phyloP scores from a whole-genome alignment of 1,284 basidiomycete genomes.

The Ceraceosorus bombacis region DNA sequence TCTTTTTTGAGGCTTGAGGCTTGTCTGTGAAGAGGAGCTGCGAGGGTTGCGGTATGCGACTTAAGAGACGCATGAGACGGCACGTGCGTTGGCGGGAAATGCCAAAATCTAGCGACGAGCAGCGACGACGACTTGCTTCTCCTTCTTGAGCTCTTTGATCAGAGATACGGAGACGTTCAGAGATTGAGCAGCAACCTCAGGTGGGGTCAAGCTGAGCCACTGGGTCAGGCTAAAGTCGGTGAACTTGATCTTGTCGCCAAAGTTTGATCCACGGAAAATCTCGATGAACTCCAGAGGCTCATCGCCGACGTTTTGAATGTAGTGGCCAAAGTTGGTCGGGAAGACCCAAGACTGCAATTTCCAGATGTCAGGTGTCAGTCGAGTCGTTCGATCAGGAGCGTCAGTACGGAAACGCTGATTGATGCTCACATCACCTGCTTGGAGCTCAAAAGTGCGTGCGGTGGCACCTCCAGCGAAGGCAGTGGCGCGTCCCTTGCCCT shows the following conservation, averaged over 20 bases:
- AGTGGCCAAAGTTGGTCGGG: constrained; percentile 52
- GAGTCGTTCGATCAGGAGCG: too few relatives aligned
- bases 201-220: constrained; percentile 21
- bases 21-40: too few relatives aligned
- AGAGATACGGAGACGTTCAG: constrained; percentile 10
- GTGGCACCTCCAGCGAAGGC: constrained; percentile 48
- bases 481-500: constrained; percentile 15
- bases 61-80: too few relatives aligned
- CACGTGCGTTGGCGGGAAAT: too few relatives aligned
- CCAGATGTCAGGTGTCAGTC: too few relatives aligned
- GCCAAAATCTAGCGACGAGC: too few relatives aligned
- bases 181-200: constrained; percentile 11
- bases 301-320: constrained; percentile 65
- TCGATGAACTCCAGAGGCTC: constrained; percentile 60
- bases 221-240: constrained; percentile 13
- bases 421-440: too few relatives aligned
- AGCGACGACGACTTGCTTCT: too few relatives aligned
- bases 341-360: too few relatives aligned
- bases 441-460: not conserved
- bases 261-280: constrained; percentile 55
- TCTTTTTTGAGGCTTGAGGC: too few relatives aligned
- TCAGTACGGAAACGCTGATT: too few relatives aligned
- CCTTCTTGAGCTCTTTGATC: constrained; percentile 10
- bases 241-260: constrained; percentile 5
- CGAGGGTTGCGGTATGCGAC: too few relatives aligned